Evolutionary conservation across 2,329 filamentous ascomycete genomes (phyloP), one percentile per base, ranked within the genome.

Genomic region (Fonsecaea pugnacius): DNA sequence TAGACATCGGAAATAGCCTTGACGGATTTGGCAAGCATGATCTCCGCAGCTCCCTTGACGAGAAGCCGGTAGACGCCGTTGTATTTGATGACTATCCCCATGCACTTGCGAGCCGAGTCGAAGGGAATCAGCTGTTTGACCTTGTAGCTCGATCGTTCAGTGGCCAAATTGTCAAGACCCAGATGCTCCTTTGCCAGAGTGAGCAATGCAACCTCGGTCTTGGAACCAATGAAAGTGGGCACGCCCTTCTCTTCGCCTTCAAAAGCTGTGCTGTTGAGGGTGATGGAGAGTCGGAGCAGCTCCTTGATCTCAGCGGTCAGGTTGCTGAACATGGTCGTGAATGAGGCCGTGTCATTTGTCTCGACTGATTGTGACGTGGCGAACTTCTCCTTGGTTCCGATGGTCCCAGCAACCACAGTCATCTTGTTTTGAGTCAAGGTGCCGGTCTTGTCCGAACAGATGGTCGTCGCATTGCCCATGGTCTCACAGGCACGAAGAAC

Each of bases 381-480:
- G 73, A 89, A 88, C 64, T 83, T 81, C 43, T 83, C 81, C 65
- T 80, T 80, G 14, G 82, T 83, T 33, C 89, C 89, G 46, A 91
- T 77, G 4, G 88, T 87, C 6, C 89, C 89, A 30, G 89, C 87
- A 33, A 92, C 89, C 1, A 92, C 89, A 6, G 87, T 89, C 88
- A 91, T 91, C 75, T 87, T 87, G 73, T 91, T 91, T 64, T 90
- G 88, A 0, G 89, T 91, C 18, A 91, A 77, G 4, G 89, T 91
- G 56, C 89, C 89, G 1, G 89, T 91, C 77, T 91, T 91, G 75
- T 91, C 91, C 3, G 90, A 92, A 76, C 91, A 94, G 38, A 94
- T 89, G 0, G 90, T 89, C 0, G 88, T 90, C 6, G 89, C 89
- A 72, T 91, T 92, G 58, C 90, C 90, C 89, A 92, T 92, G 52